phyloP scores from a whole-genome alignment of 2,329 filamentous ascomycete genomes.

The Cyanodermella asteris region DNA sequence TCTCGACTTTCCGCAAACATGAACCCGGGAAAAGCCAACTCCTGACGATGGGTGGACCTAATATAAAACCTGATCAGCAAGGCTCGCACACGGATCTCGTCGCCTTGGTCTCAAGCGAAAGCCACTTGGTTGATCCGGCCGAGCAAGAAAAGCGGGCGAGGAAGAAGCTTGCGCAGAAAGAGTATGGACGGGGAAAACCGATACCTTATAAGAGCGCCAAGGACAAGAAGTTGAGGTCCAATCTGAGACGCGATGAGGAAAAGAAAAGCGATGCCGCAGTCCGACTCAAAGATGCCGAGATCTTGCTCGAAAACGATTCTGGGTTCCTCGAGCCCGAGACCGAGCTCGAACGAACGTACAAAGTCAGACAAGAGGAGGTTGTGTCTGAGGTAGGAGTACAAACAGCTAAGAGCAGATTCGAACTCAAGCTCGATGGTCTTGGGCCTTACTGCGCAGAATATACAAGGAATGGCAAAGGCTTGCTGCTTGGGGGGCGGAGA shows the following conservation, averaged over 20 bases:
- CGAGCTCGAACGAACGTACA: constrained; percentile 80
- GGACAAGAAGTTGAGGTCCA: constrained; percentile 76
- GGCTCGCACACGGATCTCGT: no score
- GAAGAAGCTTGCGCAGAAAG: constrained; percentile 51
- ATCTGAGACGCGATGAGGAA: constrained; percentile 53
- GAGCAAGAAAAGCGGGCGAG: no score
- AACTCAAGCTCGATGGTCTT: constrained; percentile 58
- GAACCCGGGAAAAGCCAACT: no score
- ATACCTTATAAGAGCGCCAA: constrained; percentile 52
- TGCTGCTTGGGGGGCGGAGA: constrained; percentile 72
- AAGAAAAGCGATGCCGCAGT: constrained; percentile 66
- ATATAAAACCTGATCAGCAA: no score
- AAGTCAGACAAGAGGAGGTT: constrained; percentile 77
- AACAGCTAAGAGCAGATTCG: constrained; percentile 81
- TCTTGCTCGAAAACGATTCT: constrained; percentile 64
- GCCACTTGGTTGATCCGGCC: no score
- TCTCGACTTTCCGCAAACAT: no score
- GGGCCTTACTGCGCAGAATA: constrained; percentile 84
- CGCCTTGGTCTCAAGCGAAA: no score
- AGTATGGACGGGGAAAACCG: constrained; percentile 65
- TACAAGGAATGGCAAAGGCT: constrained; percentile 65
- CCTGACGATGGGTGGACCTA: no score
- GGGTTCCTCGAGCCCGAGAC: constrained; percentile 78
- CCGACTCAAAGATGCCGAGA: constrained; percentile 85
- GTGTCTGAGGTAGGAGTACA: constrained; percentile 50